Conservation (phyloP, 345 rosid genomes). For the Eutrema japonicum region DNA sequence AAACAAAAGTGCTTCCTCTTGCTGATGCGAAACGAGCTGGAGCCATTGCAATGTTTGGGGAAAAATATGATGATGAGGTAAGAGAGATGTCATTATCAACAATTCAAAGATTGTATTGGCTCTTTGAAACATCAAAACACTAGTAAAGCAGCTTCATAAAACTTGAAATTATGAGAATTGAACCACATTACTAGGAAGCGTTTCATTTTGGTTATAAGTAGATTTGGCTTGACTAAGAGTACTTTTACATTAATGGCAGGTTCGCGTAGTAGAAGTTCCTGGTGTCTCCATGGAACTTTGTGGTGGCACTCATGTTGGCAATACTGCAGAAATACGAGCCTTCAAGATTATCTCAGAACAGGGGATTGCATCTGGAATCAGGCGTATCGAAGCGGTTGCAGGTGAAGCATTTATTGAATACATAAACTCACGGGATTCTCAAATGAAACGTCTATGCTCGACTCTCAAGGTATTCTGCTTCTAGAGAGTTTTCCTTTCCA, state of each 20-base stretch:
- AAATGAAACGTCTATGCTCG: constrained; percentile 78
- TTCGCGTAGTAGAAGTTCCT: constrained; percentile 97
- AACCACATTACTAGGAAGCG: not conserved
- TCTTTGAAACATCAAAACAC: not conserved
- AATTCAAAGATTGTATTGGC: not conserved
- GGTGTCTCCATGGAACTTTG: constrained; percentile 99
- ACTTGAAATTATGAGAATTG: not conserved
- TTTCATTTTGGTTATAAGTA: constrained; percentile 7
- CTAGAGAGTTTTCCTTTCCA: constrained; percentile 9
- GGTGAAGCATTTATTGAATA: constrained; percentile 94
- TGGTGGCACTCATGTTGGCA: constrained; percentile 95
- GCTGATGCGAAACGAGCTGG: constrained; percentile 82
- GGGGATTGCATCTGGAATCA: constrained; percentile 94
- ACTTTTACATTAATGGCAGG: constrained; percentile 49
- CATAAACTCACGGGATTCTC: constrained; percentile 73
- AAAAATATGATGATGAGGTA: constrained; percentile 94
- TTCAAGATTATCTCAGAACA: constrained; percentile 93
- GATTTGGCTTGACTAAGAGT: constrained; percentile 24
- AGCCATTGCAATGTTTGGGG: constrained; percentile 98
- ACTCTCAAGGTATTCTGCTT: constrained; percentile 69
- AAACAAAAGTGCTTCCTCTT: constrained; percentile 83
- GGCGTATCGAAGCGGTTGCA: constrained; percentile 96
- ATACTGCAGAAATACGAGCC: constrained; percentile 88
- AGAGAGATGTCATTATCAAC: not conserved
- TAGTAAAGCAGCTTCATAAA: constrained; percentile 4